Evolutionary conservation across 2,329 filamentous ascomycete species (phyloP).

Genomic region (Ceratocystiopsis minuta): DNA sequence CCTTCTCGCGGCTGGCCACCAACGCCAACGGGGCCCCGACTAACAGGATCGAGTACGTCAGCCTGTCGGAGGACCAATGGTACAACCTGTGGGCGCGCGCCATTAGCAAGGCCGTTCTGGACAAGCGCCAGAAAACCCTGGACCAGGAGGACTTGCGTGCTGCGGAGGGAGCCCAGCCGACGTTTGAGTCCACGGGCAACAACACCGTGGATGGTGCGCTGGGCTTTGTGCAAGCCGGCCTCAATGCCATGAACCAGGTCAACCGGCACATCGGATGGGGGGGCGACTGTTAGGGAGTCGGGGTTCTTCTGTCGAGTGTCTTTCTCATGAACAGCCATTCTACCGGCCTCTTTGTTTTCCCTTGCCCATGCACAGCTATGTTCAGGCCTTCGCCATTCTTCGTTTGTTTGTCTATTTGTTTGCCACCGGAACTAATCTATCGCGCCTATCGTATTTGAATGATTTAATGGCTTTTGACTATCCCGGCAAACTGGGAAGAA

Average conservation of each 20-base stretch:
- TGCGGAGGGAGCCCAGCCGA: conserved; percentile 21
- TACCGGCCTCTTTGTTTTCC: too few species aligned
- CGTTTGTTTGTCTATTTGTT: too few species aligned
- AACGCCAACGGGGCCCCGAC: too few species aligned
- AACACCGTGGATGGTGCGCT: conserved; percentile 21
- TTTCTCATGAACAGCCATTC: neutral
- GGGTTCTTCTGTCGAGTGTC: too few species aligned
- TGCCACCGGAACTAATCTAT: too few species aligned
- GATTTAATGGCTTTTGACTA: too few species aligned
- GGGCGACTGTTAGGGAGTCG: conserved; percentile 9
- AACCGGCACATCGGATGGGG: conserved; percentile 39
- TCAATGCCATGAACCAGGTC: conserved; percentile 32
- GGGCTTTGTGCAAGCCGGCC: conserved; percentile 27
- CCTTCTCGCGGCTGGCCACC: conserved; percentile 22
- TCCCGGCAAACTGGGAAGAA: too few species aligned
- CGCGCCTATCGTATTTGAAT: too few species aligned
- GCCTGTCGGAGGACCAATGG: conserved; percentile 39
- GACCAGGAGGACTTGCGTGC: conserved; percentile 36
- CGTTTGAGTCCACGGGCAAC: conserved; percentile 20
- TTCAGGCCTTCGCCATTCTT: too few species aligned
- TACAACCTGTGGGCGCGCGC: conserved; percentile 43
- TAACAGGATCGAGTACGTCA: conserved; percentile 28
- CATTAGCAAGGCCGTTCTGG: conserved; percentile 40
- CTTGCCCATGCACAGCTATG: too few species aligned
- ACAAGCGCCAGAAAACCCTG: conserved; percentile 35